Base-by-base conservation (phyloP, 768 basidiomycete species). In the Tulasnella sp. region DNA sequence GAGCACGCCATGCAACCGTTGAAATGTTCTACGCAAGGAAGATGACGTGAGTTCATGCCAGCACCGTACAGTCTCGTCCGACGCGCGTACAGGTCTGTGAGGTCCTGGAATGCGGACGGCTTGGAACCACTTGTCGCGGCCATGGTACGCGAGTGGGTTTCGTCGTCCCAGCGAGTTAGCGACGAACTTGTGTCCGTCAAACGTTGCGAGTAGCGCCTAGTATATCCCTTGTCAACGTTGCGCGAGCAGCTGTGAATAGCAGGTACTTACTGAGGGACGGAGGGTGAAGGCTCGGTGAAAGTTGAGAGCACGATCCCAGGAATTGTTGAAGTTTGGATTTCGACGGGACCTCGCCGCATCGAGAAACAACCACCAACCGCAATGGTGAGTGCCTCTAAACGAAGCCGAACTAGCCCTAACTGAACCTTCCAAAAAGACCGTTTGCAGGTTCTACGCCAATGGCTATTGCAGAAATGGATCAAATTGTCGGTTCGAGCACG, bases 11-110 rank as follows among this genome's bases (percentile, higher is more conserved):
- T 74, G 77, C 29, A 80, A 15, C 32, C 67, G 70, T 48, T 80
- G 79, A 70, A 79, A 79, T 20, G 79, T 80, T 0, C 79, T 80
- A 70, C 51, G 15, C 15, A 37, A 42, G 23, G 18, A 73, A 42
- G n/a, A 23, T 26, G 11, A 18, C n/a, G 16, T 44, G 35, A 71
- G 70, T 15, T 26, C 29, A 35, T 71, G 26, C 23, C 16, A 37
- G 67, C 1, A 16, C 5, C 11, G 15, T 44, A n/a, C n/a, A 15
- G 20, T 32, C 20, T 23, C 44, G 1, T 18, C 16, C 44, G 44
- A 29, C 37, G 40, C 32, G 32, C 76, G 40, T 39, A 77, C 76
- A 77, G 32, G 69, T 77, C 76, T 7, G 71, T 77, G 26, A 77
- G 44, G 57, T 76, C 75, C 4, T 69, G 75, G 42, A 61, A 61